phyloP scores from a whole-genome alignment of 2,329 filamentous ascomycete genomes.

The Pseudogymnoascus sp. region DNA sequence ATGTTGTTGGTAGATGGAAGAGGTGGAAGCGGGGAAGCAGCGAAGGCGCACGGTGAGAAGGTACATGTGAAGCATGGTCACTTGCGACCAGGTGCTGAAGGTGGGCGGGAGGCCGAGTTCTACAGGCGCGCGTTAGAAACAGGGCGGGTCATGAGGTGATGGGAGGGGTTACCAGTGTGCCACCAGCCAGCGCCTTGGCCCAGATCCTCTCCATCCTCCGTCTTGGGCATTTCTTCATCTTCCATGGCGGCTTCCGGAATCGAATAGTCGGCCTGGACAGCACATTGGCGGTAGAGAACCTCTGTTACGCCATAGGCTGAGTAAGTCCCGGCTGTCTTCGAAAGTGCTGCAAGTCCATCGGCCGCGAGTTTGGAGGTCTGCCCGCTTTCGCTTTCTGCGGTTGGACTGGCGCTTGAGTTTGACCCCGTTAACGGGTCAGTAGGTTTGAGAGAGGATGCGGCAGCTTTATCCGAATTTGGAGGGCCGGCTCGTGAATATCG shows the following conservation, averaged over 20 bases:
- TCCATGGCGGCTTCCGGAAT: constrained; percentile 62
- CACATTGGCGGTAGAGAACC: constrained; percentile 68
- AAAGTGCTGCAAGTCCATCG: constrained; percentile 22
- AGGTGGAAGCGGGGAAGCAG: constrained; percentile 61
- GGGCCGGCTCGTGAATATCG: constrained; percentile 22
- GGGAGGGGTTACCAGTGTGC: constrained; percentile 61
- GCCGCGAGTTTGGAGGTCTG: constrained; percentile 15
- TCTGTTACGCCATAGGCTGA: constrained; percentile 73
- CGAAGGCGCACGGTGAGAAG: constrained; percentile 77
- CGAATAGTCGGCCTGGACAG: constrained; percentile 64
- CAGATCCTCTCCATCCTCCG: constrained; percentile 73
- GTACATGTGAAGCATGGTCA: constrained; percentile 96
- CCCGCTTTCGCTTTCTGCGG: constrained; percentile 12
- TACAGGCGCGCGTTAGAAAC: constrained; percentile 31
- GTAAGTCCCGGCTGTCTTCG: constrained; percentile 50
- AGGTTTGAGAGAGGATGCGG: constrained; percentile 18
- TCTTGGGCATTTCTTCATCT: constrained; percentile 59
- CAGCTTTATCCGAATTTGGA: constrained; percentile 16
- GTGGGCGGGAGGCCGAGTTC: constrained; percentile 74
- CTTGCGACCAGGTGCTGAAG: constrained; percentile 92
- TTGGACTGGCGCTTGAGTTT: not conserved
- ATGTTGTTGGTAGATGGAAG: constrained; percentile 76
- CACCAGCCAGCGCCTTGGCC: constrained; percentile 69
- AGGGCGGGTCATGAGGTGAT: constrained; percentile 9
- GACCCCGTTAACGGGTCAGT: constrained; percentile 11